A percentile compares a stretch with the other conserved stretches of the same genome.
phyloP scores from a whole-genome alignment of 192 early-diverging fungal genomes.

The Coemansia sp. region DNA sequence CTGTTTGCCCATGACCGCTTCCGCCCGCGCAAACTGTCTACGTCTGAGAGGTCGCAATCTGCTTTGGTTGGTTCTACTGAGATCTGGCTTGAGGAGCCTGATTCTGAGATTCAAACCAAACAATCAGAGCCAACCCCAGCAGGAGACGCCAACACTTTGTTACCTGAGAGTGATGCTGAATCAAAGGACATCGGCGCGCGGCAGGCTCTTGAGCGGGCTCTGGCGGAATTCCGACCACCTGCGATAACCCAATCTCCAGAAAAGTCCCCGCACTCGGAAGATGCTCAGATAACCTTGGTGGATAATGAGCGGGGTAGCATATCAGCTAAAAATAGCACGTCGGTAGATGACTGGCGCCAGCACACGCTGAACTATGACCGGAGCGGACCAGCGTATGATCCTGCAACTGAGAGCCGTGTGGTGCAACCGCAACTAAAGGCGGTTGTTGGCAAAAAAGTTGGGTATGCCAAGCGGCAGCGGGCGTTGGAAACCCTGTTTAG shows the following conservation, averaged over 20 bases:
- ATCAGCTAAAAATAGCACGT: background rate
- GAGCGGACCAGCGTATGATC: constrained; percentile 22
- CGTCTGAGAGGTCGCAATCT: background rate
- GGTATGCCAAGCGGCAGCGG: constrained; percentile 28
- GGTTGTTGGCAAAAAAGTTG: constrained; percentile 30
- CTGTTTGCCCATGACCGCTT: constrained; percentile 9
- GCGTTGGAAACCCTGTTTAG: constrained; percentile 24
- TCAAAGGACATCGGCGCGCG: too few relatives aligned
- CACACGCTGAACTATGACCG: constrained; percentile 41
- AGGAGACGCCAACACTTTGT: too few relatives aligned
- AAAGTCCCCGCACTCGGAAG: background rate
- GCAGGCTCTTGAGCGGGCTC: too few relatives aligned
- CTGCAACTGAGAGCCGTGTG: constrained; percentile 10
- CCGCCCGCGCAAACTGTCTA: background rate
- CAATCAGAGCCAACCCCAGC: too few relatives aligned
- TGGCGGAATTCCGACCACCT: too few relatives aligned
- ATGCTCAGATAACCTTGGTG: background rate
- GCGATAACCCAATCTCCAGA: too few relatives aligned
- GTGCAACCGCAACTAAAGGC: constrained; percentile 29
- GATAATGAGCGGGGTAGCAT: background rate
- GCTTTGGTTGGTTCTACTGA: too few relatives aligned
- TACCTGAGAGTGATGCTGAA: too few relatives aligned
- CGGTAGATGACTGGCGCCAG: constrained; percentile 21
- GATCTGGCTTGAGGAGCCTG: too few relatives aligned
- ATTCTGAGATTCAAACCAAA: too few relatives aligned